Evolutionary conservation across 2,329 filamentous ascomycete species (phyloP), one percentile per base, ranked within the genome.

Genomic region (Xylariaceae sp.): DNA sequence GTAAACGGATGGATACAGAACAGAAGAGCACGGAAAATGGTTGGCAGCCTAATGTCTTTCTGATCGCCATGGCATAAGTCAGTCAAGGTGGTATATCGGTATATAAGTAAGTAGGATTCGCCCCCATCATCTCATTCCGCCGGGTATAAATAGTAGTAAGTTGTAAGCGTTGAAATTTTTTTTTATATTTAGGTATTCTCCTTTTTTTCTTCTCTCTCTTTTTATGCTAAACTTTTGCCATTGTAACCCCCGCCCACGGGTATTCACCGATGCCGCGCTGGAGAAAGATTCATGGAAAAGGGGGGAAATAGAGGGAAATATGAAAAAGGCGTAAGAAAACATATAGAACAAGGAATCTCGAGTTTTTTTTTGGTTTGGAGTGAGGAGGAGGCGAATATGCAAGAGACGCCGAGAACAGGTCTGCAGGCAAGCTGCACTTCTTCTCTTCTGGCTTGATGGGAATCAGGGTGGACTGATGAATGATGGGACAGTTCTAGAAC

Each of bases 341-440:
- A 59, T 37, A 57, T 51, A 35, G 53, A 61, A 59, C 23, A 41
- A 51, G 41, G 18, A 34, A 53, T 49, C 54, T 51, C 34, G 15
- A 11, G 54, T 53, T 51, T 41, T 55, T 55, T 30, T 5, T 30
- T 30, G 4, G 4, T 30, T 30, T 30, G 30, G 44, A 18, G 47
- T 47, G 48, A 53, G 39, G 52, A 55, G 55, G 49, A 54, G 23
- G 23, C 35, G 10, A 49, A 58, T 55, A 62, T 64, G 55, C 57
- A 58, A 56, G 57, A 62, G 59, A 53, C 34, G 23, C 49, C 55
- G 59, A 58, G 56, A 53, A 54, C 51, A 51, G 47, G 47, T 47
- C 35, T 39, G 44, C 52, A n/a, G 39, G 56, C 37, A 51, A 54
- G 49, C 47, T 47, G 44, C 51, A 53, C 53, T 52, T 41, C 53